Evolutionary conservation across 306 rosid genomes (phyloP), one percentile per base, ranked within the genome.

Genomic region (Lupinus albus): DNA sequence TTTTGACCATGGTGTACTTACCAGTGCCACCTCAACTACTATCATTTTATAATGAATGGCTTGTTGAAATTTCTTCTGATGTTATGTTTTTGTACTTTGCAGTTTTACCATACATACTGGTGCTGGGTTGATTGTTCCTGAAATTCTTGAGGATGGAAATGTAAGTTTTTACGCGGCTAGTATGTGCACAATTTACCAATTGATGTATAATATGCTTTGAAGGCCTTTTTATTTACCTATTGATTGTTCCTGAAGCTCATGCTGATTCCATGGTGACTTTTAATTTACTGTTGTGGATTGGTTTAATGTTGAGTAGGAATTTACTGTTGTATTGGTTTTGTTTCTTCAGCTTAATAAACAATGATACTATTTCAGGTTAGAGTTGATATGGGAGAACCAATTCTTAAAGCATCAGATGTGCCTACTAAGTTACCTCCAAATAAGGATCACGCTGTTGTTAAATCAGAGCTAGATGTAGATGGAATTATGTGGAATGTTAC

Each of bases 331-430:
- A 13, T 73, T 62, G 35, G 13, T 38, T 67, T 64, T 15, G 49
- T 33, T 28, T 39, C 56, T 35, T 52, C 15, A 57, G 30, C 30
- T 60, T 76, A 75, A 66, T 38, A 9, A 56, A 66, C 48, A 61
- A 64, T 56, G 41, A 12, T 75, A 14, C 13, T 14, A 67, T 65
- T 76, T 79, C 87, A 93, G 99, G 96, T 90, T 74, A 89, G 63
- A 85, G 96, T 93, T 76, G 96, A 93, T 74, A 93, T 93, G 99
- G 99, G 99, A 6, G 94, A 89, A 61, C 99, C 99, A 0, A 39
- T 90, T 71, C 96, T 93, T 48, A 86, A 88, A 80, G 89, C 96
- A 61, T 79, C 86, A 60, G 91, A 86, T 13, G 85, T 93, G 30
- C 99, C 97, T 44, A 93, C 97, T 42, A 84, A 61, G 61, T 68